These are phyloP conservation scores for Irineochytrium annulatum DNA, from an alignment of 192 early-diverging fungal genomes.

Conservation along the genomic window DNA sequence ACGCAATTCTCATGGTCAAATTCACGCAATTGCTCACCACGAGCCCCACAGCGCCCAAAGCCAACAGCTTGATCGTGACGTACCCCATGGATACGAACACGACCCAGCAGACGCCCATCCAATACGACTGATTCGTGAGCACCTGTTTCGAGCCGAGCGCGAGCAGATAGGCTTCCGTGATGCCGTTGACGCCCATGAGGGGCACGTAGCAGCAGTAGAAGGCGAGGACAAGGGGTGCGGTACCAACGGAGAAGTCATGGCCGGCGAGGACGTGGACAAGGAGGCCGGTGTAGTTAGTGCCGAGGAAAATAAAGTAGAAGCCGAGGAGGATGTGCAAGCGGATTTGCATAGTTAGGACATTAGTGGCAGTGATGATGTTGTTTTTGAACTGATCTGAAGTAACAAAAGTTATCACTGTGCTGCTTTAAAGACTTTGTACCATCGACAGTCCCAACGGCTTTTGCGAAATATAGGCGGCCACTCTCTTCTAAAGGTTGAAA, in stretches of 20 bases:
- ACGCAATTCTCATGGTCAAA: conserved; percentile 71
- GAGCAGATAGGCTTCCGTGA: conserved; percentile 91
- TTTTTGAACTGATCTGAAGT: background rate
- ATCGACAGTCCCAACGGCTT: conserved; percentile 28
- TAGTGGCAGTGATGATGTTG: conserved; percentile 4
- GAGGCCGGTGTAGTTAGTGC: conserved; percentile 71
- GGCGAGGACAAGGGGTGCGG: conserved; percentile 50
- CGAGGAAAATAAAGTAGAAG: conserved; percentile 74
- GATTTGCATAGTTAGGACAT: conserved; percentile 29
- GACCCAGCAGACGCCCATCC: conserved; percentile 72
- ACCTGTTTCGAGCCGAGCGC: conserved; percentile 68
- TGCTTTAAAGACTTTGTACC: background rate
- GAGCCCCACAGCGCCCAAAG: conserved; percentile 71
- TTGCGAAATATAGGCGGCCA: conserved; percentile 78
- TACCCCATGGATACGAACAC: conserved; percentile 62
- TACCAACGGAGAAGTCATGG: conserved; percentile 33
- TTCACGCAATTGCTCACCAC: conserved; percentile 84
- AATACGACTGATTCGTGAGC: conserved; percentile 58
- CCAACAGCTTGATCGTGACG: conserved; percentile 53
- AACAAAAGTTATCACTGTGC: background rate
- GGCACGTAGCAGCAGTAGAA: conserved; percentile 90
- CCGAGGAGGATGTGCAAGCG: conserved; percentile 70
- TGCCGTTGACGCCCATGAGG: conserved; percentile 90
- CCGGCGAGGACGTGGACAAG: conserved; percentile 65
- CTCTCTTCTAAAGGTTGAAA: conserved; percentile 95